Evolutionary conservation across 192 early-diverging fungal species (phyloP).

Genomic region (Coemansia sp.): DNA sequence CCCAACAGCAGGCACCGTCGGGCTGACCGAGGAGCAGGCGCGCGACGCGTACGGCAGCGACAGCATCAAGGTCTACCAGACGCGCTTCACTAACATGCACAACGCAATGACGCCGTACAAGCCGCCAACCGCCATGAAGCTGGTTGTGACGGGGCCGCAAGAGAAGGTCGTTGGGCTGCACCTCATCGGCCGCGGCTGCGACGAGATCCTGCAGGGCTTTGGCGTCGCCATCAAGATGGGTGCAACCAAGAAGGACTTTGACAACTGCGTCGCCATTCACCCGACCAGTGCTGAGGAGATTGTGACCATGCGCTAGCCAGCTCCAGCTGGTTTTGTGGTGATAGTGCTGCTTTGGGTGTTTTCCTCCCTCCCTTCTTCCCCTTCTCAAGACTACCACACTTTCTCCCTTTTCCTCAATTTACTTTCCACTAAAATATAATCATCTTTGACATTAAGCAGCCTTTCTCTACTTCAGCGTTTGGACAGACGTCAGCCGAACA

Average conservation of each 20-base stretch:
- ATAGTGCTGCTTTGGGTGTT: constrained; percentile 1
- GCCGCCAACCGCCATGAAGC: constrained; percentile 89
- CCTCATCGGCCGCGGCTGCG: constrained; percentile 83
- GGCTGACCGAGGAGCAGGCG: constrained; percentile 88
- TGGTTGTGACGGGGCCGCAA: constrained; percentile 81
- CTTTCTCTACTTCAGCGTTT: too few species aligned
- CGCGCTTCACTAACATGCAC: constrained; percentile 93
- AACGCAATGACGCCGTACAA: constrained; percentile 81
- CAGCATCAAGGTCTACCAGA: constrained; percentile 82
- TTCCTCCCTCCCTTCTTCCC: background rate
- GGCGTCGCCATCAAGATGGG: constrained; percentile 98
- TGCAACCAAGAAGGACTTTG: constrained; percentile 98
- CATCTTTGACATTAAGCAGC: too few species aligned
- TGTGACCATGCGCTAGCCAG: constrained; percentile 62
- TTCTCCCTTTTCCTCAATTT: too few species aligned
- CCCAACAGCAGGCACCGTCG: constrained; percentile 83
- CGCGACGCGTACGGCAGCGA: constrained; percentile 68
- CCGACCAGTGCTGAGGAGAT: constrained; percentile 96
- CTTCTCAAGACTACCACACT: too few species aligned
- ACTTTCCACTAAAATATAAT: too few species aligned
- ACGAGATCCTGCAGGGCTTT: constrained; percentile 95
- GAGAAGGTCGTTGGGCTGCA: constrained; percentile 98
- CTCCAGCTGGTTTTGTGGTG: background rate
- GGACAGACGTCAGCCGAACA: too few species aligned
- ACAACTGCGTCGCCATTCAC: constrained; percentile 93